These are phyloP conservation scores for Macrophomina tecta DNA, from an alignment of 2,329 filamentous ascomycete genomes.

Conservation along the genomic window DNA sequence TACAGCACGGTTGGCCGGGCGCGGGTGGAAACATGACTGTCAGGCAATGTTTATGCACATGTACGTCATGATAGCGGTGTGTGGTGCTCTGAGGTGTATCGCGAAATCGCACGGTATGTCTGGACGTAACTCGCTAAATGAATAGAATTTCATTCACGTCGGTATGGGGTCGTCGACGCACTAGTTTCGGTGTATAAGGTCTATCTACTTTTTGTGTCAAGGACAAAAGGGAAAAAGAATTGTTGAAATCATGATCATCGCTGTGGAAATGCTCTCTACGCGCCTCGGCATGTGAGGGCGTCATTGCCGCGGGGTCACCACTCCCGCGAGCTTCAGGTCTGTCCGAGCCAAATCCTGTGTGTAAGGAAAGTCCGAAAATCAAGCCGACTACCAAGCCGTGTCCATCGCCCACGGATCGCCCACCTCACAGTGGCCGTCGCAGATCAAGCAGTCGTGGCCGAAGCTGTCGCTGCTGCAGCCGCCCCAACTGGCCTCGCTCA, in stretches of 20 bases:
- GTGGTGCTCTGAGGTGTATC: background rate
- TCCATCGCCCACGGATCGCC: slow-evolving; percentile 23
- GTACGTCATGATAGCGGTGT: background rate
- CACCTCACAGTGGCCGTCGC: slow-evolving; percentile 19
- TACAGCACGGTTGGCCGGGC: no score
- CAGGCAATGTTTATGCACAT: background rate
- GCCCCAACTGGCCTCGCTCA: slow-evolving; percentile 23
- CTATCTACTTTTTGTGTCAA: slow-evolving; percentile 23
- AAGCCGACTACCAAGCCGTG: slow-evolving; percentile 7
- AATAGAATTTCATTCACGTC: slow-evolving; percentile 22
- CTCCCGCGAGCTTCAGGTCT: slow-evolving; percentile 11
- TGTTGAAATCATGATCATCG: slow-evolving; percentile 22
- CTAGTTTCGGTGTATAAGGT: slow-evolving; percentile 15
- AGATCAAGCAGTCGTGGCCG: slow-evolving; percentile 24
- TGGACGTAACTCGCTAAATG: background rate
- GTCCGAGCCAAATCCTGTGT: slow-evolving; percentile 18
- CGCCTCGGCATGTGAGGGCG: slow-evolving; percentile 10
- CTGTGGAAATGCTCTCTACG: slow-evolving; percentile 24
- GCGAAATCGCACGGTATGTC: background rate
- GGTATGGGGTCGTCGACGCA: slow-evolving; percentile 14
- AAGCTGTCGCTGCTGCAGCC: slow-evolving; percentile 21
- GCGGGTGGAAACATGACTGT: background rate
- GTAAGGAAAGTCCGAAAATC: background rate
- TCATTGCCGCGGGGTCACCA: slow-evolving; percentile 6
- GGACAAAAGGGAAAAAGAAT: background rate